Base-by-base conservation (phyloP, 1,284 basidiomycete species). In the Malassezia sp. region DNA sequence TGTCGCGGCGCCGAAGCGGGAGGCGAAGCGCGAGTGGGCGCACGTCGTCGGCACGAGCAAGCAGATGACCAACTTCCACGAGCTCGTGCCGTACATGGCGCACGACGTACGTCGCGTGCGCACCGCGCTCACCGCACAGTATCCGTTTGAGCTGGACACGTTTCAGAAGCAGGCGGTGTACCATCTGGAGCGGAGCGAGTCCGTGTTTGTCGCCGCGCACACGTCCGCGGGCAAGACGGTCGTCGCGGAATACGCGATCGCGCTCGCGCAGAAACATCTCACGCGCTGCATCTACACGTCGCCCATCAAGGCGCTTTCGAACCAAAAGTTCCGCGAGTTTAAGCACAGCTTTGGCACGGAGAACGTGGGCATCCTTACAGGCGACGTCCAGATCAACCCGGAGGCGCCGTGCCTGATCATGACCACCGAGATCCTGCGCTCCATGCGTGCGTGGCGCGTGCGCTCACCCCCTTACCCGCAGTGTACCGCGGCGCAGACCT, bases 191-290 rank as follows among this genome's bases (percentile, higher is more conserved):
- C 83, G 87, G 76, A 91, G 90, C 14, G 87, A 99, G 63, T 90
- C 86, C 12, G 91, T 99, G 15, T 99, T 99, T 71, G 90, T 97
- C 14, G 93, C 93, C 5, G 93, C 93, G 3, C 93, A 99, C 73
- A 99, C 93, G 2, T 91, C 87, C 24, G 93, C 93, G n/a, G 93
- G 93, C 42, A 97, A 99, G 73, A 97, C 93, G 0, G 93, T 97
- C 5, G 93, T 99, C 1, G 91, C 93, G 1, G 93, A 99, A 70
- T 99, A 97, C 71, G 93, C 93, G 4, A 96, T 97, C 56, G 85
- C 90, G 3, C 76, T 99, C 1, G 90, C 93, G 3, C 83, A 83
- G 49, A 91, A 91, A 69, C 93, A 99, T 73, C 95, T 99, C 90
- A 97, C 93, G 17, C 79, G 89, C 52, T 89, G 91, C 4, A 96